Evolutionary conservation across 768 basidiomycete genomes (phyloP).

Genomic region (Ramaria sp.): DNA sequence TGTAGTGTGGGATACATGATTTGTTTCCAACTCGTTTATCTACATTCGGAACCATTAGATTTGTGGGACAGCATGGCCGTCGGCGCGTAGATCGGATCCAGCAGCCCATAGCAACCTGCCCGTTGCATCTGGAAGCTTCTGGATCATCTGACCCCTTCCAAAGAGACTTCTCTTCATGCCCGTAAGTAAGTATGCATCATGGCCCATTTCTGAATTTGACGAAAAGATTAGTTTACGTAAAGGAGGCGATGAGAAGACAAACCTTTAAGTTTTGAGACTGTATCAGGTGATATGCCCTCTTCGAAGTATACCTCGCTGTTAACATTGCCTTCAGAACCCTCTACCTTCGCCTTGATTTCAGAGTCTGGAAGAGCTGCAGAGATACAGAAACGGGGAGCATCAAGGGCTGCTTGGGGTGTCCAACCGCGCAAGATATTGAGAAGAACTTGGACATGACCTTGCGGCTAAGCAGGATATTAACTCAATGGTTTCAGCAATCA

Average conservation of each 20-base stretch:
- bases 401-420: constrained; percentile 80
- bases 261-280: constrained; percentile 61
- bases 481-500: not conserved
- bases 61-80: constrained; percentile 81
- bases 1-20: not conserved
- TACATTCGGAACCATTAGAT: constrained; percentile 33
- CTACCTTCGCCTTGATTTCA: constrained; percentile 28
- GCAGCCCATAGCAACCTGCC: constrained; percentile 87
- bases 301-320: constrained; percentile 87
- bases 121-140: constrained; percentile 53
- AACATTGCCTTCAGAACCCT: constrained; percentile 41
- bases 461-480: constrained; percentile 43
- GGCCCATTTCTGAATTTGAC: constrained; percentile 67
- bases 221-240: not conserved
- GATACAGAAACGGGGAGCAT: constrained; percentile 94
- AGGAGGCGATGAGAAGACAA: not conserved
- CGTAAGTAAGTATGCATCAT: constrained; percentile 53
- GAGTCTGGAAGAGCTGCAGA: constrained; percentile 68
- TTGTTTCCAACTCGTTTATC: not conserved
- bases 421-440: constrained; percentile 84
- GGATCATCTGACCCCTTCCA: constrained; percentile 86
- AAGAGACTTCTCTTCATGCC: constrained; percentile 57
- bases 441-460: constrained; percentile 93
- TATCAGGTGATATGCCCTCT: constrained; percentile 58
- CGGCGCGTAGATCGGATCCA: constrained; percentile 80